Base-by-base conservation (phyloP, 495 filamentous ascomycete species). In the Aspergillus biplanus region DNA sequence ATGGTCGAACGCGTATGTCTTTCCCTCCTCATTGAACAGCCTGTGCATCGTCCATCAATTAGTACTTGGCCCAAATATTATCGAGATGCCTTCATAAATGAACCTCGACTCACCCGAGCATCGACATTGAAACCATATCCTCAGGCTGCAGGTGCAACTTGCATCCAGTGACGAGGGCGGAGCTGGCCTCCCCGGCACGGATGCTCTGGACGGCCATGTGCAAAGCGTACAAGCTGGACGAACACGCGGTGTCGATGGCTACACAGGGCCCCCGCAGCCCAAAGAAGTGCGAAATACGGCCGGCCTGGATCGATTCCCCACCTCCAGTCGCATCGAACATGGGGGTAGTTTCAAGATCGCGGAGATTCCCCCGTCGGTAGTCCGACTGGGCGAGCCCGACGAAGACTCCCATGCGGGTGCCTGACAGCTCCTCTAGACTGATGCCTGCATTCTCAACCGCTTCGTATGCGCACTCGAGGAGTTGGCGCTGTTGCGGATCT, bases 191-290 rank as follows among this genome's bases (percentile, higher is more conserved):
- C 7, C 79, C 75, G 1, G 59, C 66, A 11, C 73, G 69, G 0
- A 88, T 65, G 12, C 67, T 70, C 39, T 80, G 77, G 33, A 73
- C 75, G 0, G 81, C 85, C 5, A 78, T 65, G 62, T 87, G 76
- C 4, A 89, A 55, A 0, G 79, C 81, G 0, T 83, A 66, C 2
- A 87, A 63, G 33, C 77, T 79, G 6, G 78, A 73, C 0, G 80
- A 84, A 61, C 86, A 87, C 0, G 81, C 85, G 0, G 79, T 79
- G 58, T 84, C 79, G 11, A 84, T 58, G 0, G 74, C 77, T 13
- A 82, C 52, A 46, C 74, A 71, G 7, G 76, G 71, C 0, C 80
- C 80, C 27, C 69, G 62, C 6, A 82, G 65, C 50, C 80, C 72
- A 46, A 80, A 77, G 53, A 76, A 73, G 46, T 76, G 79, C 0